Conservation (phyloP, 768 basidiomycete species). For the Cyclocybe aegerita region DNA sequence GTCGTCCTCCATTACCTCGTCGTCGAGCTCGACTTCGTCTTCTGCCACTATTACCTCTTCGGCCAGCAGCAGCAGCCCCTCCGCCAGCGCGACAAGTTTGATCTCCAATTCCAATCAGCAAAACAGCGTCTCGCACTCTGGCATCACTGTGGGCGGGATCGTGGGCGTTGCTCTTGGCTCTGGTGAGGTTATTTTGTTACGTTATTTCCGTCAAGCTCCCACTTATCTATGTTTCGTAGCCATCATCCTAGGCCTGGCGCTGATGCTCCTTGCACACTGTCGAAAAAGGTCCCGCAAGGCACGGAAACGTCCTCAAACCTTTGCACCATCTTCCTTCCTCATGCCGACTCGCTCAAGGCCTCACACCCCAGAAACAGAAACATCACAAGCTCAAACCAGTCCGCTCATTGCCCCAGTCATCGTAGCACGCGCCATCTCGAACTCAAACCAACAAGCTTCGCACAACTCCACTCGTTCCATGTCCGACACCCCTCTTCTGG, state of each 20-base stretch:
- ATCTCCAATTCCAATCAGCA: background rate
- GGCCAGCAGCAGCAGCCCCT: background rate
- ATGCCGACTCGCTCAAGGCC: conserved; percentile 2
- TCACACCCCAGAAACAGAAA: conserved; percentile 10
- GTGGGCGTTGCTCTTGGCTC: conserved; percentile 17
- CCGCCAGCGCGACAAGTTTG: background rate
- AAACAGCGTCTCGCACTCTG: background rate
- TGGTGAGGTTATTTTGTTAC: conserved; percentile 6
- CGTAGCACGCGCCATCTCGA: conserved; percentile 11
- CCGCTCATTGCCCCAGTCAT: conserved; percentile 14
- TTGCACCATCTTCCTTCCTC: conserved; percentile 13
- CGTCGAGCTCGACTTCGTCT: background rate
- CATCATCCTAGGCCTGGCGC: conserved; percentile 15
- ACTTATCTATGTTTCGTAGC: conserved; percentile 10
- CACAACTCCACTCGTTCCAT: background rate
- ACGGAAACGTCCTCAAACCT: conserved; percentile 17
- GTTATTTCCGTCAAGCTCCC: background rate
- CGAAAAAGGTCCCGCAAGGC: conserved; percentile 18
- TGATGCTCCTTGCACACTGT: conserved; percentile 18
- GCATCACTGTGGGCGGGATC: conserved; percentile 10
- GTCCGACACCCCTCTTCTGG: conserved; percentile 14
- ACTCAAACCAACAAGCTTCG: conserved; percentile 5
- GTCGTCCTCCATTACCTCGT: background rate
- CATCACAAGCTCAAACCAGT: conserved; percentile 20
- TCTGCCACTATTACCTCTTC: background rate